Conservation (phyloP, 768 basidiomycete species). For the Leucosporidium yakuticum region DNA sequence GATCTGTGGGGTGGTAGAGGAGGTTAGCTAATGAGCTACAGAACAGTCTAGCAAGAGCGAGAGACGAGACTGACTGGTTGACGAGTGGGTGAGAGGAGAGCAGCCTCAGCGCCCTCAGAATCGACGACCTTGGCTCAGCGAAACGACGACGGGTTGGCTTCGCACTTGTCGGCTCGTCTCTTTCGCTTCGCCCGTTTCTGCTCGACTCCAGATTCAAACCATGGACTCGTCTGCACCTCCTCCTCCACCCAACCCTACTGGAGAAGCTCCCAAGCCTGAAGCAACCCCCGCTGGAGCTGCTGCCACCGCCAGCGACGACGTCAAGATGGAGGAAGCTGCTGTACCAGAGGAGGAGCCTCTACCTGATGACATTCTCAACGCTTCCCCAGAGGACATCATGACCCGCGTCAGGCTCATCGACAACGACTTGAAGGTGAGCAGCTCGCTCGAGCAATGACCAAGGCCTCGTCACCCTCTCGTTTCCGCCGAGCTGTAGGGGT, state of each 20-base stretch:
- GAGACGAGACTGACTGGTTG: too few species aligned
- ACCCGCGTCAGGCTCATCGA: slow-evolving; percentile 89
- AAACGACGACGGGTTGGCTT: too few species aligned
- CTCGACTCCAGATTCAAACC: too few species aligned
- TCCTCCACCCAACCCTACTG: background rate
- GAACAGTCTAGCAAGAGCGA: too few species aligned
- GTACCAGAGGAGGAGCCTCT: slow-evolving; percentile 76
- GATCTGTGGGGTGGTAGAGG: too few species aligned
- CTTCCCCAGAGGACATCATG: slow-evolving; percentile 77
- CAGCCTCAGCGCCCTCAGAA: too few species aligned
- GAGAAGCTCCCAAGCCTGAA: background rate
- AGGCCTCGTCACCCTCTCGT: background rate
- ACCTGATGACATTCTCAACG: slow-evolving; percentile 72
- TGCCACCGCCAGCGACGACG: slow-evolving; percentile 14
- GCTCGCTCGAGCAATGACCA: background rate
- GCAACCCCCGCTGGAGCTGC: background rate
- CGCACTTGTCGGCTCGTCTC: too few species aligned
- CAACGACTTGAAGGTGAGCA: slow-evolving; percentile 82
- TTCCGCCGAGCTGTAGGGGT: too few species aligned
- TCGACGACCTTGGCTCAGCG: too few species aligned
- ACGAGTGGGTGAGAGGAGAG: too few species aligned
- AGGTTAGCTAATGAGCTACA: too few species aligned
- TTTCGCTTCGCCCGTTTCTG: too few species aligned
- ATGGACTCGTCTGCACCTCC: slow-evolving; percentile 3
- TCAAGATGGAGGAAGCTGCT: slow-evolving; percentile 39